Evolutionary conservation across 805 yeast genomes (phyloP), one percentile per base, ranked within the genome.

Genomic region (Metahyphopichia silvanorum): DNA sequence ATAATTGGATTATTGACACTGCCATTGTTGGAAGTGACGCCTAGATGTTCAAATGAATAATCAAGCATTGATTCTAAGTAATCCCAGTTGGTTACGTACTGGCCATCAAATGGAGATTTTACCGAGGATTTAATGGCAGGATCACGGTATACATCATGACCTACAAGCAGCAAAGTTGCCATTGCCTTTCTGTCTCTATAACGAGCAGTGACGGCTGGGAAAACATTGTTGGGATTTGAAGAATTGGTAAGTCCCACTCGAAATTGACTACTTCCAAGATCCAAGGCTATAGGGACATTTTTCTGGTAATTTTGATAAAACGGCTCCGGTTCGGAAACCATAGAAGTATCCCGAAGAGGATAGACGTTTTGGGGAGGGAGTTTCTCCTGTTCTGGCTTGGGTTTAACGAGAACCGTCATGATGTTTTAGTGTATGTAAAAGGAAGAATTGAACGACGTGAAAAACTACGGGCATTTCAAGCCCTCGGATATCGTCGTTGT

Each of bases 1-100:
- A 89, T 71, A 0, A 93, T 53, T 1, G 98, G 98, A 46, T 85
- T 87, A 28, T 81, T 76, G 4, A 89, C 77, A 2, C 66, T 53
- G 2, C 76, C 75, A 39, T 53, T 57, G 24, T 46, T 33, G 32
- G 65, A 50, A 2, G 57, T 38, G 2, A 87, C 93, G 3, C 91
- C 83, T 29, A 91, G 50, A 54, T 86, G 94, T 39, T 77, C 74
- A 52, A 93, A 82, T 0, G 88, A 68, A 51, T 88, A 93, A 57
- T 91, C 98, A 31, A 93, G 53, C 32, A 91, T 74, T 37, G 71
- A 74, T 53, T 93, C 98, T 2, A 82, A 73, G 37, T 81, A 75
- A 36, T 93, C 98, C 98, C 98, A 94, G 55, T 89, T 94, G 16
- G 94, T 81, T 21, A 93, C 67, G 44, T 87, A 63, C 4, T 86